These are phyloP conservation scores for Cryptomeria japonica DNA, from an alignment of 75 land plant species.

Conservation along the genomic window DNA sequence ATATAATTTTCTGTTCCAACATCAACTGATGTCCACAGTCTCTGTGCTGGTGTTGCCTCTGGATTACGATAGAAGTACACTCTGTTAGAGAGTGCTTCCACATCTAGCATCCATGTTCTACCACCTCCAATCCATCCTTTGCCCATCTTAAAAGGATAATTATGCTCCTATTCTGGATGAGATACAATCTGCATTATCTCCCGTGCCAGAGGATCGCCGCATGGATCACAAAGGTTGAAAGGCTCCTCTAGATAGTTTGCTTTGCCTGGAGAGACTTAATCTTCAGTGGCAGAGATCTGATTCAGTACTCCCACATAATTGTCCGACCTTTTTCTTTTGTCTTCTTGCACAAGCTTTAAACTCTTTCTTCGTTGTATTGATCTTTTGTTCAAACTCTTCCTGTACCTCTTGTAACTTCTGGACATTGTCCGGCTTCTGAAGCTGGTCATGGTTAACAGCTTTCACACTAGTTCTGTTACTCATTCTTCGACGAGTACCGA, in stretches of 20 bases:
- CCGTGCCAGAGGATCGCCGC: constrained; percentile 92
- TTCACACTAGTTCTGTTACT: no score
- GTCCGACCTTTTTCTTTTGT: no score
- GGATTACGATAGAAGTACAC: constrained; percentile 44
- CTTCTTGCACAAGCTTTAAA: no score
- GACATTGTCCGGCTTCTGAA: no score
- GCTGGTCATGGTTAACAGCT: no score
- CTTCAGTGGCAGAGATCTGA: no score
- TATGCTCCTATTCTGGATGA: constrained; percentile 42
- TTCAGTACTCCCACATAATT: no score
- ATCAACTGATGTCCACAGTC: constrained; percentile 64
- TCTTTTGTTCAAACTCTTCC: no score
- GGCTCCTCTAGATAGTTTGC: constrained; percentile 60
- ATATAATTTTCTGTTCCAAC: constrained; percentile 73
- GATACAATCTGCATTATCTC: constrained; percentile 82
- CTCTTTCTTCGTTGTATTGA: no score
- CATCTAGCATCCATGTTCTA: constrained; percentile 1
- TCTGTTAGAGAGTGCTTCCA: background rate
- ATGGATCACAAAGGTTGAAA: constrained; percentile 61
- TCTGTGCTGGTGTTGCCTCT: constrained; percentile 49
- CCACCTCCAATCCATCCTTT: constrained; percentile 2
- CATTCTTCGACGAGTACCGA: no score
- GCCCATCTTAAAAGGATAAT: background rate
- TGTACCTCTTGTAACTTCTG: no score
- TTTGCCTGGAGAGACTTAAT: constrained; percentile 72